Conservation (phyloP, 371 early-diverging fungal species). For the Choanephora cucurbitarum region DNA sequence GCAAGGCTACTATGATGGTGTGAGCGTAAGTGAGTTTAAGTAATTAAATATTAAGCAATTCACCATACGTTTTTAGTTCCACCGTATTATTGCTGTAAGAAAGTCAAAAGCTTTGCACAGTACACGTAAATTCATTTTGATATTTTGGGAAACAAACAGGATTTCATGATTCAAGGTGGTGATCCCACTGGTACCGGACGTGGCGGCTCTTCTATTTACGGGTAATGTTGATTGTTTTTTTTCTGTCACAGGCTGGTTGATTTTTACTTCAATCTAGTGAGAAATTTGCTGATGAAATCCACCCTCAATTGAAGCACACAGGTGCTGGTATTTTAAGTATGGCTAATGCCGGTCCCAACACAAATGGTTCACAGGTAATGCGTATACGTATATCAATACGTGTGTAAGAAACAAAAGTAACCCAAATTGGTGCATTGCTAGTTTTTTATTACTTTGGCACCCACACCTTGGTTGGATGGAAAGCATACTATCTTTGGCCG, state of each 20-base stretch:
- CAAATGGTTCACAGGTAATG: conserved; percentile 78
- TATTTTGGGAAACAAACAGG: too few species aligned
- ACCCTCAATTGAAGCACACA: conserved; percentile 72
- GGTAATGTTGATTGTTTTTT: too few species aligned
- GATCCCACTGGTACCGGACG: conserved; percentile 63
- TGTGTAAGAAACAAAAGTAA: background rate
- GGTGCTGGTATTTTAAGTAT: conserved; percentile 80
- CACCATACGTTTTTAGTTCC: conserved; percentile 68
- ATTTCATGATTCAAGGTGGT: conserved; percentile 84
- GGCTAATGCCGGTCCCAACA: conserved; percentile 87
- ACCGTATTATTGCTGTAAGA: conserved; percentile 74
- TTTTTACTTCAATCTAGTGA: conserved; percentile 7
- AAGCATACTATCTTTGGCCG: conserved; percentile 77
- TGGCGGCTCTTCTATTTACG: conserved; percentile 72
- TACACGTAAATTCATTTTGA: too few species aligned
- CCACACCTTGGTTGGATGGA: conserved; percentile 79
- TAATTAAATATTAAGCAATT: background rate
- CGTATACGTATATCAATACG: conserved; percentile 6
- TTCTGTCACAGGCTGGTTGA: too few species aligned
- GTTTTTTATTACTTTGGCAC: conserved; percentile 70
- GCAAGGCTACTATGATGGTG: conserved; percentile 68
- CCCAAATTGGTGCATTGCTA: conserved; percentile 22
- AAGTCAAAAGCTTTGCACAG: too few species aligned
- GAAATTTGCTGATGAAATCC: conserved; percentile 80
- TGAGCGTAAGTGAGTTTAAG: conserved; percentile 52